Evolutionary conservation across 2,329 filamentous ascomycete species (phyloP).

Genomic region (Helminthosporium solani): DNA sequence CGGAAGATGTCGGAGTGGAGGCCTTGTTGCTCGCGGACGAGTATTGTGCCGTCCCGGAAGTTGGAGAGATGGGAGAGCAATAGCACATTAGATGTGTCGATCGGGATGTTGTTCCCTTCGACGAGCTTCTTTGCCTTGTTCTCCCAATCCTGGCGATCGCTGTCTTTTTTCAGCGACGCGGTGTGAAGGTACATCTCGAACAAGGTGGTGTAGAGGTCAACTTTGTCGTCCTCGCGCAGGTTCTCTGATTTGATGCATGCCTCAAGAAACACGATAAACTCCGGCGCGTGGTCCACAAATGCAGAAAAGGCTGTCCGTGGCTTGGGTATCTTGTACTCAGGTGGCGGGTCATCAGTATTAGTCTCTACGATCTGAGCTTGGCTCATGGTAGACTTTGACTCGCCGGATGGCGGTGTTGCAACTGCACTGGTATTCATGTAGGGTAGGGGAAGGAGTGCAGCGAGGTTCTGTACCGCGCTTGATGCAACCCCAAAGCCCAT

Average conservation of each 20-base stretch:
- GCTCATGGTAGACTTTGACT: conserved; percentile 54
- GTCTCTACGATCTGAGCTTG: conserved; percentile 57
- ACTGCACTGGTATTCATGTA: conserved; percentile 71
- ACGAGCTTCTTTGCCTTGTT: conserved; percentile 87
- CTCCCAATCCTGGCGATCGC: conserved; percentile 84
- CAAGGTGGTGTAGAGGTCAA: conserved; percentile 88
- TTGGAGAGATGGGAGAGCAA: conserved; percentile 88
- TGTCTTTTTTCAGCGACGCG: conserved; percentile 72
- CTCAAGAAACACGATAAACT: conserved; percentile 92
- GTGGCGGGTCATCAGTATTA: conserved; percentile 52
- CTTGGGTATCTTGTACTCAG: conserved; percentile 74
- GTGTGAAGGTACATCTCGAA: conserved; percentile 99
- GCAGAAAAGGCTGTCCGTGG: conserved; percentile 91
- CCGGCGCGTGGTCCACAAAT: conserved; percentile 88
- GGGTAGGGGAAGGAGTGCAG: conserved; percentile 77
- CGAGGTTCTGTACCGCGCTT: conserved; percentile 81
- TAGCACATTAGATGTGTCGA: conserved; percentile 92
- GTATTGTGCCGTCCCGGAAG: conserved; percentile 84
- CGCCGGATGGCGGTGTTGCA: conserved; percentile 55
- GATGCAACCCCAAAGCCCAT: conserved; percentile 55
- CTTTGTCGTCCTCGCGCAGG: conserved; percentile 71
- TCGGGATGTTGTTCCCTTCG: conserved; percentile 79
- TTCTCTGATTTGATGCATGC: conserved; percentile 74
- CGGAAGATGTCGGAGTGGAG: conserved; percentile 94
- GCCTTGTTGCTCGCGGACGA: conserved; percentile 92